Percentiles rank a stretch among this genome's conserved stretches.
Conservation (phyloP, 306 rosid genomes). For the Vicia sativa region DNA sequence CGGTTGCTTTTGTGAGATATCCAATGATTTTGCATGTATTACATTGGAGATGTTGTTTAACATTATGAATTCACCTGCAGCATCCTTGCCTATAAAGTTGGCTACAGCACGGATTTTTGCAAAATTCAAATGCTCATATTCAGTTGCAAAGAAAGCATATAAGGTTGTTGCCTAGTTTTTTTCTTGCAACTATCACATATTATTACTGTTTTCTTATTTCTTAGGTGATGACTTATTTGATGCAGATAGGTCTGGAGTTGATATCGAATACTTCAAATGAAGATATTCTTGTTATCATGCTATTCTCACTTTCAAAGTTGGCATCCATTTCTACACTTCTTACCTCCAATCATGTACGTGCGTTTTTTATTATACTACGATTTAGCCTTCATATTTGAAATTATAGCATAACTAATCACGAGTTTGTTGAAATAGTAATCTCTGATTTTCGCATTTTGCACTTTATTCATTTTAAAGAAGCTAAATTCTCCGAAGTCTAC, state of each 20-base stretch:
- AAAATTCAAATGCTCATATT: constrained; percentile 63
- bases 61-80: constrained; percentile 55
- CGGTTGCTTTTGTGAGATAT: constrained; percentile 76
- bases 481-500: too few species aligned
- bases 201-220: constrained; percentile 33
- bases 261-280: constrained; percentile 55
- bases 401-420: too few species aligned
- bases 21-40: constrained; percentile 74
- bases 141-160: constrained; percentile 61
- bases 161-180: constrained; percentile 54
- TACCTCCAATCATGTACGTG: constrained; percentile 63
- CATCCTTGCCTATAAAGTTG: constrained; percentile 49
- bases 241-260: constrained; percentile 67
- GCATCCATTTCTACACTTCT: constrained; percentile 57
- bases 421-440: too few species aligned
- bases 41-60: constrained; percentile 66
- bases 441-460: too few species aligned
- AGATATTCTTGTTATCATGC: constrained; percentile 58
- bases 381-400: constrained; percentile 1
- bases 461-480: too few species aligned
- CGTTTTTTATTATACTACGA: constrained; percentile 10
- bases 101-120: constrained; percentile 64
- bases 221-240: constrained; percentile 23
- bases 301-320: constrained; percentile 71
- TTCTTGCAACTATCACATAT: constrained; percentile 7